Evolutionary conservation across 768 basidiomycete species (phyloP).

Genomic region (Russula dissimulans): DNA sequence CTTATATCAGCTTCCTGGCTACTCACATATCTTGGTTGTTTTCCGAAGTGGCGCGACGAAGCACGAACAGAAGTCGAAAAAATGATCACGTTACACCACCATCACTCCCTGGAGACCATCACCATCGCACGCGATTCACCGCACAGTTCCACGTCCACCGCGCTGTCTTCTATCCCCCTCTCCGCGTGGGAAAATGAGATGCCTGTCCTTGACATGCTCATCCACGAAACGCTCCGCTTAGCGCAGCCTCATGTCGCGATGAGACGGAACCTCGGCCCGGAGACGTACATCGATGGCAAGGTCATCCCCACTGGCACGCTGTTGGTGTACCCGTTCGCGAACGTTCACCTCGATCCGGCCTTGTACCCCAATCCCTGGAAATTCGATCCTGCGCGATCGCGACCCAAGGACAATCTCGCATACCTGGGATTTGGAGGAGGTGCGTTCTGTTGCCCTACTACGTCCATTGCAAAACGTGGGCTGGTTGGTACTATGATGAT

Average conservation of each 20-base stretch:
- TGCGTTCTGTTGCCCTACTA: conserved; percentile 30
- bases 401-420: conserved; percentile 42
- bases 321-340: conserved; percentile 71
- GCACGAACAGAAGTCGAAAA: conserved; percentile 51
- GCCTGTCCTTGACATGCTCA: conserved; percentile 62
- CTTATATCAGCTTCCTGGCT: conserved; percentile 56
- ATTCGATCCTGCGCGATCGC: conserved; percentile 51
- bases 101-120: not conserved
- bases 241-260: conserved; percentile 76
- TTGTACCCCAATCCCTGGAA: conserved; percentile 71
- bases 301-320: conserved; percentile 65
- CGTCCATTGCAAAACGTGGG: not conserved
- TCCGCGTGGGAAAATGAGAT: conserved; percentile 62
- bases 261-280: conserved; percentile 70
- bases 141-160: conserved; percentile 31
- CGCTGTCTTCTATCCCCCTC: conserved; percentile 52
- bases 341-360: conserved; percentile 63
- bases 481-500: not conserved
- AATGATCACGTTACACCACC: conserved; percentile 30
- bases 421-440: conserved; percentile 79
- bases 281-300: conserved; percentile 59
- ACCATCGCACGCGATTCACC: not conserved
- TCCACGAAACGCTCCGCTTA: conserved; percentile 68
- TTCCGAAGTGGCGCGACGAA: conserved; percentile 54
- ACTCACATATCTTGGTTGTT: conserved; percentile 59